phyloP scores from a whole-genome alignment of 2,329 filamentous ascomycete genomes.

The Epichloe sibirici region DNA sequence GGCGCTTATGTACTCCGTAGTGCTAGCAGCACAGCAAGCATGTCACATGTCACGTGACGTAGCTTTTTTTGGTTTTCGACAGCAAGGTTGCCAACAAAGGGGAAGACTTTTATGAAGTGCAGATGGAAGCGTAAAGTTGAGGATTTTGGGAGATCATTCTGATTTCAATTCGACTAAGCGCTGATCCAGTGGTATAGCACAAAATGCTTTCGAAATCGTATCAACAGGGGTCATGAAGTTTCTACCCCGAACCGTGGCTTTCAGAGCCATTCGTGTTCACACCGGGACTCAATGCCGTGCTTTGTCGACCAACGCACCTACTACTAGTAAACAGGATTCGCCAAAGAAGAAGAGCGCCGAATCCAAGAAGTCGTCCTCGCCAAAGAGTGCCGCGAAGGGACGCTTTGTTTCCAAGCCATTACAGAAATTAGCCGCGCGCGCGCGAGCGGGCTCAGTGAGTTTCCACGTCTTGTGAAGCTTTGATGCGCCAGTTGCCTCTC shows the following conservation, averaged over 20 bases:
- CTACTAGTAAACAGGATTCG: constrained; percentile 2
- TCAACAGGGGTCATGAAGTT: constrained; percentile 17
- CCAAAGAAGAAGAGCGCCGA: not conserved
- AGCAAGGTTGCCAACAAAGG: not conserved
- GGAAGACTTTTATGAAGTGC: not conserved
- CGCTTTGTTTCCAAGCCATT: not conserved
- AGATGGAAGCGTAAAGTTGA: not conserved
- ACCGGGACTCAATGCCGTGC: constrained; percentile 8
- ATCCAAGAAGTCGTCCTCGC: not conserved
- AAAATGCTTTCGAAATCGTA: not conserved
- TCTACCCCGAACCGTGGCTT: constrained; percentile 15
- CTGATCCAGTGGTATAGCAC: not conserved
- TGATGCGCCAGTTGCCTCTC: not conserved
- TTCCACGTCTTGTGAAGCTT: not conserved
- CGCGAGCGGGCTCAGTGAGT: constrained; percentile 16
- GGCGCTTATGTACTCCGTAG: not conserved
- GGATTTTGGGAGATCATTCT: not conserved
- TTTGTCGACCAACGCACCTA: constrained; percentile 14
- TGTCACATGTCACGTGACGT: not conserved
- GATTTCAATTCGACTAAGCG: no score
- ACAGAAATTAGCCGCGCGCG: constrained; percentile 6
- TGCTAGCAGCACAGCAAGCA: no score
- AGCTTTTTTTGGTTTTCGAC: not conserved
- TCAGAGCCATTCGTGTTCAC: constrained; percentile 12
- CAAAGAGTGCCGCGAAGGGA: not conserved